Conservation (phyloP, 345 rosid species). For the Gossypium mustelinum region DNA sequence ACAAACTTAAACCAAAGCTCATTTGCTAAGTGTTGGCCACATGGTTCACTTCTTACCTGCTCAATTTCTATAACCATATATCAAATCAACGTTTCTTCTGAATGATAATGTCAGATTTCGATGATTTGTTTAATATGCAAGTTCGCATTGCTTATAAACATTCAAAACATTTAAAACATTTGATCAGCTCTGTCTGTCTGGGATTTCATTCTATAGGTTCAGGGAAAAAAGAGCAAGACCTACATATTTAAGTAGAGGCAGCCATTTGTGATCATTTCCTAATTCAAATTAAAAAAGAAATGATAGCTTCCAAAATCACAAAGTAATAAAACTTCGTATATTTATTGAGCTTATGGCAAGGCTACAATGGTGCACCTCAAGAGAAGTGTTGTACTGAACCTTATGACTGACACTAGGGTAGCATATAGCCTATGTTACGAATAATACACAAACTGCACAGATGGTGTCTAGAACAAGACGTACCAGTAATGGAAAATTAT, state of each 20-base stretch:
- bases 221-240: background rate
- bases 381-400: background rate
- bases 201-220: background rate
- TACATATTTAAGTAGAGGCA: background rate
- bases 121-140: background rate
- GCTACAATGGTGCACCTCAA: background rate
- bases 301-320: background rate
- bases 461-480: background rate
- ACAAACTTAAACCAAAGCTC: background rate
- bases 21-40: background rate
- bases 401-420: background rate
- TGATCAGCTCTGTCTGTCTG: background rate
- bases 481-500: constrained; percentile 9
- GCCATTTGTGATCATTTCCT: background rate
- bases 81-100: background rate
- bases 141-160: background rate
- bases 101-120: background rate
- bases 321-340: background rate
- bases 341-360: background rate
- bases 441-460: background rate
- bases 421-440: background rate
- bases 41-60: background rate
- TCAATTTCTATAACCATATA: background rate
- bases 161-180: background rate
- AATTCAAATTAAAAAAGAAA: background rate